These are phyloP conservation scores for Ogataea thermomethanolica DNA, from an alignment of 805 yeast genomes.

Conservation along the genomic window DNA sequence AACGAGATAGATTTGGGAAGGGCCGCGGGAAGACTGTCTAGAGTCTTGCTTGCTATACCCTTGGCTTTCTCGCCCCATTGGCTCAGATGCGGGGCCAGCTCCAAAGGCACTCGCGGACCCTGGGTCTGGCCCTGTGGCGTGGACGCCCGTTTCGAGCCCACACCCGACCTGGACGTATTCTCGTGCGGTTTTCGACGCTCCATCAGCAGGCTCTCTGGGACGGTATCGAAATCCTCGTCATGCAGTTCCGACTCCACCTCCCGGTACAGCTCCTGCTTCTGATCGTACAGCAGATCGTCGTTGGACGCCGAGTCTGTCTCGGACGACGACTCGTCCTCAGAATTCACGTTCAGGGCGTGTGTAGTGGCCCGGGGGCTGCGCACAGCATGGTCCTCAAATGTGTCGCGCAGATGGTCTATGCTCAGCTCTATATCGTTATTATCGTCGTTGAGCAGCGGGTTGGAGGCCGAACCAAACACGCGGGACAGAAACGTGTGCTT, in stretches of 20 bases:
- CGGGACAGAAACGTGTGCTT: constrained; percentile 60
- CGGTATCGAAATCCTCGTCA: constrained; percentile 27
- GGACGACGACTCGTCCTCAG: constrained; percentile 26
- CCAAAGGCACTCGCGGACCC: not conserved
- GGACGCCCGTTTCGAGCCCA: not conserved
- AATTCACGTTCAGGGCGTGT: constrained; percentile 21
- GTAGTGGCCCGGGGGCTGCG: constrained; percentile 5
- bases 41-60: constrained; percentile 26
- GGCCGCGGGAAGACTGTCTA: constrained; percentile 22
- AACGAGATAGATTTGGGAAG: constrained; percentile 24
- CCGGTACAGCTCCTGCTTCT: constrained; percentile 19
- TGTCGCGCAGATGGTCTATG: constrained; percentile 20
- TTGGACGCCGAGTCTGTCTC: constrained; percentile 14
- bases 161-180: constrained; percentile 5
- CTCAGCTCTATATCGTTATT: constrained; percentile 25
- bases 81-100: constrained; percentile 14
- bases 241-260: constrained; percentile 25
- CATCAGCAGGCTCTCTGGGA: constrained; percentile 29
- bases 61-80: constrained; percentile 28
- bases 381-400: constrained; percentile 21
- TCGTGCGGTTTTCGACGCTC: constrained; percentile 16
- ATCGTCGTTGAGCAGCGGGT: constrained; percentile 32
- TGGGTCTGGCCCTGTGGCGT: not conserved
- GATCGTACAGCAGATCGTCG: constrained; percentile 14
- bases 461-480: constrained; percentile 47